Percentiles rank a stretch among this genome's conserved stretches.
phyloP scores from a whole-genome alignment of 2,329 filamentous ascomycete genomes.

The Drechslerella stenobrocha region DNA sequence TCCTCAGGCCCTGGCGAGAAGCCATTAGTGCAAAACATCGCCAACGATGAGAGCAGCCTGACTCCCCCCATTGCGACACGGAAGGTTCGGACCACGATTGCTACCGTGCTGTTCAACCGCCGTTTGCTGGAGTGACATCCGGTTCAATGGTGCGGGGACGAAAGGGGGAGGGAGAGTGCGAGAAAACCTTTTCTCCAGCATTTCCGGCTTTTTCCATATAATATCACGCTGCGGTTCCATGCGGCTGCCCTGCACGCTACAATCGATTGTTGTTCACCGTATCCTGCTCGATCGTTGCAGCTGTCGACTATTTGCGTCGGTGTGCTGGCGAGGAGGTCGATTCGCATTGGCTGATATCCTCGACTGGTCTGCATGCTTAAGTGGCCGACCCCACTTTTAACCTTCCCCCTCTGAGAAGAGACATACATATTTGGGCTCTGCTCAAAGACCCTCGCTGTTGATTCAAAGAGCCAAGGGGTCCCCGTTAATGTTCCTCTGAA shows the following conservation, averaged over 20 bases:
- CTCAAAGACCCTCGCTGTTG: constrained; percentile 34
- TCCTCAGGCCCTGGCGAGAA: constrained; percentile 17
- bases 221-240: too few species aligned
- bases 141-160: too few species aligned
- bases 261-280: constrained; percentile 8
- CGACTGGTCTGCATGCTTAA: constrained; percentile 48
- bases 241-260: background rate
- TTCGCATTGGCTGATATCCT: constrained; percentile 33
- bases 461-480: constrained; percentile 42
- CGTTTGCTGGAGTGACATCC: too few species aligned
- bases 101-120: constrained; percentile 21
- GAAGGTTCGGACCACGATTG: constrained; percentile 41
- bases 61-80: constrained; percentile 37
- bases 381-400: constrained; percentile 49
- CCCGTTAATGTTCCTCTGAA: constrained; percentile 43
- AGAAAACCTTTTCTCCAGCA: background rate
- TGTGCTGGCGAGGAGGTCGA: constrained; percentile 44
- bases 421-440: constrained; percentile 22
- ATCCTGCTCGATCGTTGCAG: constrained; percentile 23
- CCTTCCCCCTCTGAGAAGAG: constrained; percentile 30
- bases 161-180: too few species aligned
- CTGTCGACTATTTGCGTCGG: constrained; percentile 22
- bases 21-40: constrained; percentile 50
- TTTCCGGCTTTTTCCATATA: background rate
- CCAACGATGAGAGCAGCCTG: constrained; percentile 33